Conservation (phyloP, 2,329 filamentous ascomycete genomes). For the Orbilia brochopaga region DNA sequence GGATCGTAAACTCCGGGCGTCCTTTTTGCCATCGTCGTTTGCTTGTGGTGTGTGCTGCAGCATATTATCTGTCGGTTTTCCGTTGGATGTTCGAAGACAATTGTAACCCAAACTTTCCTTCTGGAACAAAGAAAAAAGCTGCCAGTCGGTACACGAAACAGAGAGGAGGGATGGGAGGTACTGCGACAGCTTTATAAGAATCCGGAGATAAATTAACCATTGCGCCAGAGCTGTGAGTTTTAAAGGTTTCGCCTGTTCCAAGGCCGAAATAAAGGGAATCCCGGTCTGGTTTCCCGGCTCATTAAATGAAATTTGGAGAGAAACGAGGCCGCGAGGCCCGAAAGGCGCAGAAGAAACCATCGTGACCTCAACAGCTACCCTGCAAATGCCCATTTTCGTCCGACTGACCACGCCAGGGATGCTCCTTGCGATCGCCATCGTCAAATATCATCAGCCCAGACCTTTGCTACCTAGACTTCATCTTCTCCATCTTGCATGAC, state of each 20-base stretch:
- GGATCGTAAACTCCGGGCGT: conserved; percentile 4
- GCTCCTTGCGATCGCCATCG: conserved; percentile 50
- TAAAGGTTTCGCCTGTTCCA: conserved; percentile 37
- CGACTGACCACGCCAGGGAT: conserved; percentile 35
- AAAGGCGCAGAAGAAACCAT: conserved; percentile 45
- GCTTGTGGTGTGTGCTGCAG: neutral
- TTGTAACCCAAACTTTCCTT: no score
- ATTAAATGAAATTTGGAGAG: conserved; percentile 45
- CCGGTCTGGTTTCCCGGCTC: conserved; percentile 44
- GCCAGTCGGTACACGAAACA: neutral
- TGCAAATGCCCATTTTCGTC: conserved; percentile 11
- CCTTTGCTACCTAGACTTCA: conserved; percentile 34
- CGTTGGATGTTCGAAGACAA: neutral
- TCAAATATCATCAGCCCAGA: conserved; percentile 30
- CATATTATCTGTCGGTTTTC: neutral
- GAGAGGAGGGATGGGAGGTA: conserved; percentile 22
- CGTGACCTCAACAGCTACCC: conserved; percentile 26
- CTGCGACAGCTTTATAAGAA: conserved; percentile 30
- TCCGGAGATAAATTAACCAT: conserved; percentile 19
- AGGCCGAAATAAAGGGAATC: conserved; percentile 21
- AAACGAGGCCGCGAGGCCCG: conserved; percentile 4
- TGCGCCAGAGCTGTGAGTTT: conserved; percentile 7
- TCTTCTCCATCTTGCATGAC: conserved; percentile 16
- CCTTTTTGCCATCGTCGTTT: neutral
- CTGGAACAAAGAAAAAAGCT: neutral